phyloP scores from a whole-genome alignment of 129 eudicot genomes.

The Gnaphalium uliginosum region DNA sequence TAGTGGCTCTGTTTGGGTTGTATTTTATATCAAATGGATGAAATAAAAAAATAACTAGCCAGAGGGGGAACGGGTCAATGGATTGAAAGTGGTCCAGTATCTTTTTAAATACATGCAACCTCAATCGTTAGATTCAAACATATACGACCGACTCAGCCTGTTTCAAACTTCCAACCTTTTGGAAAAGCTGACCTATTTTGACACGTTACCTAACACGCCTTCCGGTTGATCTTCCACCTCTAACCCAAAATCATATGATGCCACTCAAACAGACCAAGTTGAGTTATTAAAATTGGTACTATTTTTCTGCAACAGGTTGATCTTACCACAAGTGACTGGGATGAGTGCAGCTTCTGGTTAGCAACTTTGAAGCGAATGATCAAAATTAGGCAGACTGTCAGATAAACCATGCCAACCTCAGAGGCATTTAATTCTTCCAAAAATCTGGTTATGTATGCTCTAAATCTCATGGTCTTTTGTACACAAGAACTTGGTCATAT shows the following conservation, averaged over 20 bases:
- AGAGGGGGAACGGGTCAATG: too few species aligned
- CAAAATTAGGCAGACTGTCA: conserved; percentile 70
- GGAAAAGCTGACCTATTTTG: too few species aligned
- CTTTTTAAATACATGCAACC: too few species aligned
- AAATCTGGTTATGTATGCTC: too few species aligned
- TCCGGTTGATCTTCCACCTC: neutral
- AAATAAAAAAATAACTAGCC: too few species aligned
- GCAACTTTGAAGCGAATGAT: conserved; percentile 83
- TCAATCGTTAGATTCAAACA: too few species aligned
- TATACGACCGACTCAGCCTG: neutral
- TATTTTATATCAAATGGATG: too few species aligned
- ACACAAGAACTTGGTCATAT: conserved; percentile 12
- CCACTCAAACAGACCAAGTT: neutral
- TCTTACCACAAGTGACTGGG: conserved; percentile 92
- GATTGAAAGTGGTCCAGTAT: too few species aligned
- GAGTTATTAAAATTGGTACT: neutral
- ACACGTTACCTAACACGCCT: too few species aligned
- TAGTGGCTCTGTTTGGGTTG: too few species aligned
- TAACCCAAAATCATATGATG: neutral
- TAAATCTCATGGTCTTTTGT: neutral
- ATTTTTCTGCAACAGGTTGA: conserved; percentile 42
- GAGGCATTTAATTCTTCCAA: too few species aligned
- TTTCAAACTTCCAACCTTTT: neutral
- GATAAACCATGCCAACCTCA: conserved; percentile 34
- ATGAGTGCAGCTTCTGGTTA: conserved; percentile 89